Evolutionary conservation across 106 monocot genomes (phyloP), one percentile per base, ranked within the genome.

Genomic region (Vanilla planifolia): DNA sequence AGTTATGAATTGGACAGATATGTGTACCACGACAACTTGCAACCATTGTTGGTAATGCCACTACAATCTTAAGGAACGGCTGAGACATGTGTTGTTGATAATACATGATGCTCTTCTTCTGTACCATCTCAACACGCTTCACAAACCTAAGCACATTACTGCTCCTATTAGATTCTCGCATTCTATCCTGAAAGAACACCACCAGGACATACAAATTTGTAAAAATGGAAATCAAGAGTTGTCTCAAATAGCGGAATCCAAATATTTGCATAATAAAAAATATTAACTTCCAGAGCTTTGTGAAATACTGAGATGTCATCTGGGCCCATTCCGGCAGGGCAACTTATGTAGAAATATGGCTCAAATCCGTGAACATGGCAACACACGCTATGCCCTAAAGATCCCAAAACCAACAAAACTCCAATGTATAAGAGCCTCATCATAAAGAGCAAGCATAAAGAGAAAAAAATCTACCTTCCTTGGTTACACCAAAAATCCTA

Each of bases 291-390:
- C 16, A 98, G 70, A 13, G 68, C 75, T 80, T 92, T 76, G 66
- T 92, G 98, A 51, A 98, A 92, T 22, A 52, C 24, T 28, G 92
- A 77, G 21, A 92, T 85, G 37, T 92, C 98, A 70, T 98, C 92
- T 26, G 88, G 88, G 0, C 98, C 88, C 82, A 98, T 92, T 60
- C 88, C 98, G 0, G 60, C 37, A 21, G 88, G 98, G 47, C 92
- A 98, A 60, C 77, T 53, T 10, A 98, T 75, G 60, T 92, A 98
- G 78, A 98, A 98, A 64, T 98, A 98, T 14, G 98, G 98, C 67
- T 98, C 98, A 55, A 98, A 98, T 48, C 98, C 98, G 65, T 98
- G 92, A 14, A 92, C 85, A 60, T 75, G 79, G 64, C 92, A 98
- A 69, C 98, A 98, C 20, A 98, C 87, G 43, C 98, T 98, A 58